Evolutionary conservation across 2,329 filamentous ascomycete genomes (phyloP).

Genomic region (Arthrobotrys musiformis): DNA sequence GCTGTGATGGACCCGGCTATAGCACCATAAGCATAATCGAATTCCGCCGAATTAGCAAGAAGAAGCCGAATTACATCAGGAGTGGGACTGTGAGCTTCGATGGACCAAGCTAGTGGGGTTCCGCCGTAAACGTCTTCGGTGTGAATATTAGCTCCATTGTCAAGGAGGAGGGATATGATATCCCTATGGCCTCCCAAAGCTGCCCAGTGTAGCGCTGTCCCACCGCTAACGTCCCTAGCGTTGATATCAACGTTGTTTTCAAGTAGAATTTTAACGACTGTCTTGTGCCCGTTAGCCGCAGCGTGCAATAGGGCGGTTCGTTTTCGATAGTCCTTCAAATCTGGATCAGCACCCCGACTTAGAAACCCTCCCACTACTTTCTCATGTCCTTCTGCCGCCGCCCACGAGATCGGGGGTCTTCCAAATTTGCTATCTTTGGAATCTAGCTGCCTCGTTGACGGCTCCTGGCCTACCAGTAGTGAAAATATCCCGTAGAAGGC

Average conservation of each 20-base stretch:
- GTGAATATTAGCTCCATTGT: background rate
- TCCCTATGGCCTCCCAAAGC: background rate
- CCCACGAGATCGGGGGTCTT: background rate
- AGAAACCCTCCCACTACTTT: background rate
- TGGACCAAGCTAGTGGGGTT: slow-evolving; percentile 52
- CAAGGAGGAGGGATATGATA: background rate
- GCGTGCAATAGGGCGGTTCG: slow-evolving; percentile 53
- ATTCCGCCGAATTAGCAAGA: background rate
- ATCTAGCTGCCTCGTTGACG: background rate
- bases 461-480: background rate
- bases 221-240: background rate
- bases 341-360: background rate
- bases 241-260: slow-evolving; percentile 14
- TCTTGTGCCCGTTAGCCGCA: slow-evolving; percentile 20
- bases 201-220: slow-evolving; percentile 2
- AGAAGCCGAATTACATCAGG: slow-evolving; percentile 32
- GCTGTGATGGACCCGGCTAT: background rate
- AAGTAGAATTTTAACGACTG: slow-evolving; percentile 42
- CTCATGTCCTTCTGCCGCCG: background rate
- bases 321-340: slow-evolving; percentile 29
- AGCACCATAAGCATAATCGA: background rate
- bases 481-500: background rate
- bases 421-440: background rate
- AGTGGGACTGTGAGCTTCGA: background rate
- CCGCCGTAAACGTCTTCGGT: background rate